Base-by-base conservation (phyloP, 768 basidiomycete species). In the Boletus patriciae region DNA sequence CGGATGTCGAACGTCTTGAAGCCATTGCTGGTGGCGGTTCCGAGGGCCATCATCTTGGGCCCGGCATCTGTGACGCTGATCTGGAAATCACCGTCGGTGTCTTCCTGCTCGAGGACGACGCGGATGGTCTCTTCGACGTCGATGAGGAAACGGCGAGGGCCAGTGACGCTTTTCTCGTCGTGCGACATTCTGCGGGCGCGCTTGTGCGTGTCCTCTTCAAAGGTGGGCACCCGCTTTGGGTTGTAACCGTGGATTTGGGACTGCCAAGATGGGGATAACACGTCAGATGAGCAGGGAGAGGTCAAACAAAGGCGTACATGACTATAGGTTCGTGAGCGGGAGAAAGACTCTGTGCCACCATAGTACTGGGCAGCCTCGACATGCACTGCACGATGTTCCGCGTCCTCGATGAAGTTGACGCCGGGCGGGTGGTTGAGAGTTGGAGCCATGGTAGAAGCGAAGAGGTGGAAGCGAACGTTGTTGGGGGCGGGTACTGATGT, bases 61-160 rank as follows among this genome's bases (percentile, higher is more conserved):
- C 97, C 95, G 57, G 94, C 92, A 70, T 99, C 96, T 21, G 90
- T 94, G 68, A 98, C 83, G 62, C 90, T 94, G 69, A 98, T 98
- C 73, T 96, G 94, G 70, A 96, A 94, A 72, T 98, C 93, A 33
- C 90, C 90, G 60, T 98, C 94, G 15, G 96, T 98, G 70, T 99
- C 96, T 70, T 99, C 96, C 71, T 98, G 96, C 73, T 97, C 94
- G 29, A 99, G 85, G 11, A 98, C 87, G 54, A 97, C 85, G 36
- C 95, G 87, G 66, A 99, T 94, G 33, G 96, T 99, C 74, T 98
- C 96, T 66, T 98, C 96, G 16, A 98, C 96, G 67, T 98, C 96
- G 55, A 98, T 93, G 49, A 98, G 80, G 77, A 96, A 98, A 40
- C 94, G 87, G 42, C 95, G 80, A 4, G 94, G 91, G 0, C 82